phyloP scores from a whole-genome alignment of 257 asterid species.

The Nicotiana noctiflora region DNA sequence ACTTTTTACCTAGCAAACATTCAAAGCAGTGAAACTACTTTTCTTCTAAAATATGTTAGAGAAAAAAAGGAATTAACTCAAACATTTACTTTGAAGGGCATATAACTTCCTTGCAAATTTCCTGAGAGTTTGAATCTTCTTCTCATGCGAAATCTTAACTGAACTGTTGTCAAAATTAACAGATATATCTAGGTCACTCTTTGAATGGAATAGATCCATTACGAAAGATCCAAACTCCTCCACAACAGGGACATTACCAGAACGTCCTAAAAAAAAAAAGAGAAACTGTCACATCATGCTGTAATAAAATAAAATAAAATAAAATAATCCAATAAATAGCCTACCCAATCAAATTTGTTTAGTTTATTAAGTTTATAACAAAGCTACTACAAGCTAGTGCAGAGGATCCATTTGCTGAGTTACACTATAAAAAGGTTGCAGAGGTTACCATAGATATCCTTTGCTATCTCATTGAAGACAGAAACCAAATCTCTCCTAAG shows the following conservation, averaged over 20 bases:
- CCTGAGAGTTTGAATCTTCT: conserved; percentile 69
- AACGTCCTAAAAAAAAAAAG: conserved; percentile 35
- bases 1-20: not conserved
- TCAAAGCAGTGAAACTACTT: not conserved
- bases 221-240: conserved; percentile 91
- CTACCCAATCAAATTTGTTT: not conserved
- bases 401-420: not conserved
- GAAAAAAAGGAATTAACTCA: not conserved
- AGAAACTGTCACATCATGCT: not conserved
- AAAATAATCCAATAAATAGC: not conserved
- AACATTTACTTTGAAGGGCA: conserved; percentile 58
- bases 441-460: conserved; percentile 64
- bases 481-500: conserved; percentile 55
- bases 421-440: not conserved
- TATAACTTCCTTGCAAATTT: conserved; percentile 82
- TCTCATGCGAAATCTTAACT: conserved; percentile 51
- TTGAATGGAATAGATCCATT: conserved; percentile 77
- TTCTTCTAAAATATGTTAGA: not conserved
- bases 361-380: not conserved
- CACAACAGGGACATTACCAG: conserved; percentile 56
- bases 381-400: conserved; percentile 4
- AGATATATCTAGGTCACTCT: conserved; percentile 84
- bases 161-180: conserved; percentile 49
- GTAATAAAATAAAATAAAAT: not conserved
- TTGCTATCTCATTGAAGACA: conserved; percentile 71